Conservation (phyloP, 345 rosid species). For the Eucalyptus curtisii region DNA sequence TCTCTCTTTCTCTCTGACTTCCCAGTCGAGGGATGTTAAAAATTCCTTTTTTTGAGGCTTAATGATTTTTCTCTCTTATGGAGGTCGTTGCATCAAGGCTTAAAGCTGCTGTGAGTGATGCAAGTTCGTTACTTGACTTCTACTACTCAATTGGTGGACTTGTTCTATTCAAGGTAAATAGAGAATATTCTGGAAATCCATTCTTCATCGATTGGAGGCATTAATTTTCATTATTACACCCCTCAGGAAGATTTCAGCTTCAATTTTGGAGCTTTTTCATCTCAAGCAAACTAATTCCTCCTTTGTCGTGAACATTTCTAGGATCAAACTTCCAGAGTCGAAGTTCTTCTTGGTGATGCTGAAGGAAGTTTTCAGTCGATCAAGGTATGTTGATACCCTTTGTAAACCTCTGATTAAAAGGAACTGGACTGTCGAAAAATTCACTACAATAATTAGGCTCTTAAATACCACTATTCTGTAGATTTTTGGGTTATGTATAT, state of each 20-base stretch:
- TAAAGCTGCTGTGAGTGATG: slow-evolving; percentile 44
- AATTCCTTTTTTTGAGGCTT: background rate
- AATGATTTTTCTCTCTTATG: background rate
- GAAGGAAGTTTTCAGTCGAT: slow-evolving; percentile 67
- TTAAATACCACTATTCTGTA: background rate
- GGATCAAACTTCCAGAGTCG: slow-evolving; percentile 57
- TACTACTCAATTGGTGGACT: slow-evolving; percentile 64
- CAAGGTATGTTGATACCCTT: slow-evolving; percentile 39
- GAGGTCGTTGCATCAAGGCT: slow-evolving; percentile 60
- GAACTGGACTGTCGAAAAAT: background rate
- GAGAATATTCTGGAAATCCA: background rate
- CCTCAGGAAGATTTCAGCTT: background rate
- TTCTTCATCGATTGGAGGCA: background rate
- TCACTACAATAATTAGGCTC: background rate
- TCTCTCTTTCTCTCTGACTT: background rate
- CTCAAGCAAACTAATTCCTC: background rate
- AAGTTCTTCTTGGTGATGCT: slow-evolving; percentile 58
- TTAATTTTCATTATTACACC: background rate
- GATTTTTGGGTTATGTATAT: background rate
- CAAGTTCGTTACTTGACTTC: slow-evolving; percentile 67
- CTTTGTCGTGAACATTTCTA: slow-evolving; percentile 2
- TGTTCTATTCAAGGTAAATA: slow-evolving; percentile 66
- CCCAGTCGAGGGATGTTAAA: background rate
- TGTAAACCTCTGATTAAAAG: background rate
- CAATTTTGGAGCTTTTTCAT: background rate